Percentiles rank a stretch among this genome's conserved stretches.
phyloP scores from a whole-genome alignment of 2,329 filamentous ascomycete species.

The Verticillium klebahnii region DNA sequence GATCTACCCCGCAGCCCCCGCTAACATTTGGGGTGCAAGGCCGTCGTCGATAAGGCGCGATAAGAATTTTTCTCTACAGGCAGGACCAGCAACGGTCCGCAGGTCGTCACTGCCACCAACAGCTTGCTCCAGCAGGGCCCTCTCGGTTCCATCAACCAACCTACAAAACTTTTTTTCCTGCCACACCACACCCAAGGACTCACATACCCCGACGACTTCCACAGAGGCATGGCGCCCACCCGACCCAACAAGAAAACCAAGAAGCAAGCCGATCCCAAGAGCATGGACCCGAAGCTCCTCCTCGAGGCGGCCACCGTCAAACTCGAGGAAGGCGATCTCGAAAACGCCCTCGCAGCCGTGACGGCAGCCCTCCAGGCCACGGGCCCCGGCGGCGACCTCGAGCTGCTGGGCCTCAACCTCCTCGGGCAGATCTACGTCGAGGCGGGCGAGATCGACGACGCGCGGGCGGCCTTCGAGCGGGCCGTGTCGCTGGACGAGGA shows the following conservation, averaged over 20 bases:
- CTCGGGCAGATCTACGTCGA: constrained; percentile 81
- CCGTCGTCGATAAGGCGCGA: constrained; percentile 1
- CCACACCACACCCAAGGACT: not conserved
- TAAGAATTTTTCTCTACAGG: constrained; percentile 11
- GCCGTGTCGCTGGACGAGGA: constrained; percentile 75
- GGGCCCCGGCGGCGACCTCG: constrained; percentile 40
- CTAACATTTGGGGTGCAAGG: not conserved
- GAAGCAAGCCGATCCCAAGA: constrained; percentile 16
- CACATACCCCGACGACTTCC: not conserved
- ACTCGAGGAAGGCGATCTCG: constrained; percentile 35
- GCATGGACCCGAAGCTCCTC: constrained; percentile 19
- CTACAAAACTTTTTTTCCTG: not conserved
- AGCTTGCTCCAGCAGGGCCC: not conserved
- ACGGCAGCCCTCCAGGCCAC: constrained; percentile 37
- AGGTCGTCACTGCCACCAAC: not conserved
- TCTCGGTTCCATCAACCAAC: not conserved
- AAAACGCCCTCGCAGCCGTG: constrained; percentile 35
- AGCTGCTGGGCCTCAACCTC: constrained; percentile 66
- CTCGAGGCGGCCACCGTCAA: constrained; percentile 36
- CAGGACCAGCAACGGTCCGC: not conserved
- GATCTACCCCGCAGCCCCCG: not conserved
- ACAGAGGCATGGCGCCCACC: constrained; percentile 33
- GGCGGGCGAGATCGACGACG: constrained; percentile 72
- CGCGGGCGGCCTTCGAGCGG: constrained; percentile 65
- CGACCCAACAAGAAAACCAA: constrained; percentile 33